Conservation (phyloP, 495 filamentous ascomycete genomes). For the Aspergillus funiculosus region DNA sequence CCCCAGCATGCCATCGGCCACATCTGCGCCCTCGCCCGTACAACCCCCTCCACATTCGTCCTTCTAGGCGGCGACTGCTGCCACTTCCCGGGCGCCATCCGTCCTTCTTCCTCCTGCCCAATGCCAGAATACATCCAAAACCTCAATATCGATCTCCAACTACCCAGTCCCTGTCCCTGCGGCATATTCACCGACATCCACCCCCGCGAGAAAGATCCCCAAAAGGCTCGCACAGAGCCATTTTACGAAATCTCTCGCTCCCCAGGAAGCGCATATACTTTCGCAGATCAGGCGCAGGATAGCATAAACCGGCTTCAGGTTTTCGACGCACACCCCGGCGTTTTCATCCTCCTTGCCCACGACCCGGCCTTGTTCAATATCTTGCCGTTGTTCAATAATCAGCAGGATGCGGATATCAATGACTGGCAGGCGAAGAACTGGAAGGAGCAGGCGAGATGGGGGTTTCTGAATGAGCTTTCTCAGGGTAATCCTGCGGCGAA, state of each 20-base stretch:
- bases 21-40: constrained; percentile 50
- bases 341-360: neutral
- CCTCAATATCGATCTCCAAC: neutral
- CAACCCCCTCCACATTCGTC: constrained; percentile 49
- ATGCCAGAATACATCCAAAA: neutral
- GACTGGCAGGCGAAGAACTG: neutral
- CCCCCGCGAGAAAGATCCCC: no score
- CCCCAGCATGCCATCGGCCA: constrained; percentile 39
- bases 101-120: neutral
- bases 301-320: neutral
- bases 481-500: neutral
- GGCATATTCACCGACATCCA: no score
- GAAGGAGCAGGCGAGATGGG: neutral
- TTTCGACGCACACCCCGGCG: neutral
- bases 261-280: neutral
- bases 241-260: neutral
- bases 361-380: neutral
- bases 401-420: neutral
- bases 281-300: neutral
- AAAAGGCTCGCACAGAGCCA: neutral
- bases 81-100: constrained; percentile 21
- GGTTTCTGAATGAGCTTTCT: neutral
- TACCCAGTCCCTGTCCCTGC: neutral
- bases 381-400: neutral
- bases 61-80: constrained; percentile 48